phyloP scores from a whole-genome alignment of 176 grass and related monocot genomes.

The Microstegium vimineum region DNA sequence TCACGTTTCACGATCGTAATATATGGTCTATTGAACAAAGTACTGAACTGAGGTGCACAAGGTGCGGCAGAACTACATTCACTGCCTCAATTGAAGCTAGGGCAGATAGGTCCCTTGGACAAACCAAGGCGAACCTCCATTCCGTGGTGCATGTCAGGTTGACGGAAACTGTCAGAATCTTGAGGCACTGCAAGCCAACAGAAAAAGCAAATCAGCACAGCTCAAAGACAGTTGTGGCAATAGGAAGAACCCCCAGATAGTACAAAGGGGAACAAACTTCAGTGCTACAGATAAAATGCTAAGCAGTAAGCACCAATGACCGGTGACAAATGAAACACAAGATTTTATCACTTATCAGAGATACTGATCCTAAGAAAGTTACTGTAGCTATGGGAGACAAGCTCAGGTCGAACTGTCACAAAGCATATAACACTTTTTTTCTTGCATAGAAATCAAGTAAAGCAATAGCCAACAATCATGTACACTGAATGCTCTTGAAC shows the following conservation, averaged over 20 bases:
- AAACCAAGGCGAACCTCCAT: conserved; percentile 92
- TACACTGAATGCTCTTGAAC: not conserved
- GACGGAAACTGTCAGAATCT: conserved; percentile 64
- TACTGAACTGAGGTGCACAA: not conserved
- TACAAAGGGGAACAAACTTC: not conserved
- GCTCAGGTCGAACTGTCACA: not conserved
- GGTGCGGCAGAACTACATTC: conserved; percentile 4
- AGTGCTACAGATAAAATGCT: not conserved
- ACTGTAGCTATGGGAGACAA: not conserved
- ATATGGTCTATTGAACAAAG: not conserved
- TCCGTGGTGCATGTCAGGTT: conserved; percentile 76
- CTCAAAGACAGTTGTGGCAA: not conserved
- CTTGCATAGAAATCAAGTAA: not conserved
- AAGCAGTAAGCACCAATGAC: not conserved
- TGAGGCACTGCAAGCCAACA: conserved; percentile 59
- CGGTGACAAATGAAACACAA: not conserved
- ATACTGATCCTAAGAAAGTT: not conserved
- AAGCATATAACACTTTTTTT: not conserved
- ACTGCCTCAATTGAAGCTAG: conserved; percentile 43
- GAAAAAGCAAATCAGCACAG: not conserved
- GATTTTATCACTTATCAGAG: not conserved
- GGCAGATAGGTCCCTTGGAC: conserved; percentile 71
- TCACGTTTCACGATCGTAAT: conserved; percentile 12
- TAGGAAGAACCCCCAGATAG: not conserved
- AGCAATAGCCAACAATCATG: not conserved